Evolutionary conservation across 306 rosid genomes (phyloP).

Genomic region (Cucurbita ficifolia): DNA sequence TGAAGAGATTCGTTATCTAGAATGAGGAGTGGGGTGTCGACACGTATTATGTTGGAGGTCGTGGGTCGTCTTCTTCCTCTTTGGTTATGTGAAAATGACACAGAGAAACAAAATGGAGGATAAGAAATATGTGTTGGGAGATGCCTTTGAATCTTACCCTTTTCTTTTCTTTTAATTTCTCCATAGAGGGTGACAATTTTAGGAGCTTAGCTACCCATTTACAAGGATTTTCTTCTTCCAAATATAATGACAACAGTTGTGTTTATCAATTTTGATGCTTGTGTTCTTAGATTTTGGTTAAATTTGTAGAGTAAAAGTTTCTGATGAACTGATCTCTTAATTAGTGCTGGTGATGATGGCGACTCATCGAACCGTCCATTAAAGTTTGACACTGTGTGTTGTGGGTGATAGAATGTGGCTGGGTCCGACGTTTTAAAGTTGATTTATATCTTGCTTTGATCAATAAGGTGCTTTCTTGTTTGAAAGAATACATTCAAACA

Average conservation of each 20-base stretch:
- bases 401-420: constrained; percentile 4
- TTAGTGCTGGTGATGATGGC: not conserved
- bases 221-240: not conserved
- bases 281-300: not conserved
- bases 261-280: not conserved
- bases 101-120: not conserved
- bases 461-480: not conserved
- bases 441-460: not conserved
- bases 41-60: constrained; percentile 21
- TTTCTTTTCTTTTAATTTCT: not conserved
- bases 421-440: constrained; percentile 3
- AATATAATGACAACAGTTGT: not conserved
- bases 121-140: not conserved
- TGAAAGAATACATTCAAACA: constrained; percentile 2
- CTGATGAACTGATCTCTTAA: not conserved
- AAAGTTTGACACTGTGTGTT: not conserved
- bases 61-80: not conserved
- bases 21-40: constrained; percentile 21
- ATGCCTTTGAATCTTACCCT: not conserved
- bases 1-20: too few relatives aligned
- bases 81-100: not conserved
- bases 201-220: not conserved
- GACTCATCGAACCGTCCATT: constrained; percentile 1
- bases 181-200: not conserved
- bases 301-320: not conserved